Percentiles rank a stretch among this genome's conserved stretches.
Evolutionary conservation across 768 basidiomycete genomes (phyloP).

Genomic region (Russula brevipes): DNA sequence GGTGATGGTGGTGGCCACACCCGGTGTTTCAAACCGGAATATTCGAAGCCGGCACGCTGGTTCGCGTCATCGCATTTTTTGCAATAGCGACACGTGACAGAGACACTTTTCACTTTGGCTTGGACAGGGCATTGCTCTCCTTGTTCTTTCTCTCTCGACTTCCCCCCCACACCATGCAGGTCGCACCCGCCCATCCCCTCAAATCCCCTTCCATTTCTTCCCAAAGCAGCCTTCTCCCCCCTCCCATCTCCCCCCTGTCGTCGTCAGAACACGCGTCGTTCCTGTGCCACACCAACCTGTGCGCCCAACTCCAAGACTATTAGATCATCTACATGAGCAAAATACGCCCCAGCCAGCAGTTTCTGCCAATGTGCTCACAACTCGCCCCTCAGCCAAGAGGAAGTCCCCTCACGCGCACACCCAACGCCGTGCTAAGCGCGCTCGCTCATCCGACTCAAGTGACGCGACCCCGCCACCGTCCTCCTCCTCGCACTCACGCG

Average conservation of each 20-base stretch:
- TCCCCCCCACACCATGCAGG: constrained; percentile 15
- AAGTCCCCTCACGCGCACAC: neutral
- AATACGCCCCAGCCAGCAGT: constrained; percentile 4
- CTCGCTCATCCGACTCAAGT: constrained; percentile 19
- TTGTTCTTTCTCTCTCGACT: neutral
- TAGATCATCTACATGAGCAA: neutral
- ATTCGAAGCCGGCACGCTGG: too few relatives aligned
- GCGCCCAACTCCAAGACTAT: neutral
- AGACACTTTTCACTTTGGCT: constrained; percentile 2
- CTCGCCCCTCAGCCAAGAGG: neutral
- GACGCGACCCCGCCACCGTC: constrained; percentile 18
- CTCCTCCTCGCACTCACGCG: constrained; percentile 8
- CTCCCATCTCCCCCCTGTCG: constrained; percentile 19
- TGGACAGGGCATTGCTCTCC: neutral
- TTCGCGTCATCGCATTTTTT: neutral
- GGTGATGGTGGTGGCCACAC: too few relatives aligned
- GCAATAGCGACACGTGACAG: neutral
- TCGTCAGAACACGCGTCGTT: constrained; percentile 33
- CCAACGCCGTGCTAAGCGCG: constrained; percentile 18
- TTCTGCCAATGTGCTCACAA: neutral
- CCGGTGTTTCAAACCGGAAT: too few relatives aligned
- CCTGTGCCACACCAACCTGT: constrained; percentile 20
- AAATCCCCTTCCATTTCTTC: constrained; percentile 30
- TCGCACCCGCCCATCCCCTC: constrained; percentile 13
- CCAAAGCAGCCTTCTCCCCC: constrained; percentile 28